Evolutionary conservation across 2,329 filamentous ascomycete genomes (phyloP).

Genomic region (Exserohilum rostratum): DNA sequence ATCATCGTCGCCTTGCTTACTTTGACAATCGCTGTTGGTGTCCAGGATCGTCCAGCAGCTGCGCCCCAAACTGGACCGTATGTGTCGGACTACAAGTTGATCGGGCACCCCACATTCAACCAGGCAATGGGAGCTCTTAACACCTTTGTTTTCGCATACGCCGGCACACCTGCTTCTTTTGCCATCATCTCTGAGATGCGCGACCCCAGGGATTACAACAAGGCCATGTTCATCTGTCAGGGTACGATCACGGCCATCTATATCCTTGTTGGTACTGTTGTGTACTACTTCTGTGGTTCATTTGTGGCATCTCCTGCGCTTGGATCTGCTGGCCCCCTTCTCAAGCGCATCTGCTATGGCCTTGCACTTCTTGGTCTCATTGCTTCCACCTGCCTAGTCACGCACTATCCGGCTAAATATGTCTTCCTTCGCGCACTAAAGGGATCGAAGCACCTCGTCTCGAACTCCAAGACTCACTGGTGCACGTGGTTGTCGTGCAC

Average conservation of each 20-base stretch:
- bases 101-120: constrained; percentile 10
- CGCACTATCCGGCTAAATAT: constrained; percentile 8
- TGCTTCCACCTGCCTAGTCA: constrained; percentile 5
- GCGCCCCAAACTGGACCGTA: constrained; percentile 19
- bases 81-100: constrained; percentile 8
- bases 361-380: constrained; percentile 37
- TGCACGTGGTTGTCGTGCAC: constrained; percentile 10
- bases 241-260: constrained; percentile 65
- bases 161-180: constrained; percentile 41
- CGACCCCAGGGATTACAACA: constrained; percentile 62
- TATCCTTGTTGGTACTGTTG: constrained; percentile 67
- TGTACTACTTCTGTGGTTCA: constrained; percentile 68
- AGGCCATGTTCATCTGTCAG: constrained; percentile 65
- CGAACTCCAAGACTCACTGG: constrained; percentile 10
- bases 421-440: constrained; percentile 69
- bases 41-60: constrained; percentile 25
- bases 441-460: constrained; percentile 66
- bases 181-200: constrained; percentile 67
- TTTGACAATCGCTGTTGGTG: constrained; percentile 20
- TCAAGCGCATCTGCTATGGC: constrained; percentile 64
- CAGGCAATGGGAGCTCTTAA: constrained; percentile 13
- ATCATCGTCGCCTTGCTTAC: no score
- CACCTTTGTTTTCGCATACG: constrained; percentile 7
- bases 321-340: constrained; percentile 60
- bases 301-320: constrained; percentile 68